A percentile compares a stretch with the other conserved stretches of the same genome.
Conservation (phyloP, 164 flowering plant genomes). For the Tetracentron sinense region DNA sequence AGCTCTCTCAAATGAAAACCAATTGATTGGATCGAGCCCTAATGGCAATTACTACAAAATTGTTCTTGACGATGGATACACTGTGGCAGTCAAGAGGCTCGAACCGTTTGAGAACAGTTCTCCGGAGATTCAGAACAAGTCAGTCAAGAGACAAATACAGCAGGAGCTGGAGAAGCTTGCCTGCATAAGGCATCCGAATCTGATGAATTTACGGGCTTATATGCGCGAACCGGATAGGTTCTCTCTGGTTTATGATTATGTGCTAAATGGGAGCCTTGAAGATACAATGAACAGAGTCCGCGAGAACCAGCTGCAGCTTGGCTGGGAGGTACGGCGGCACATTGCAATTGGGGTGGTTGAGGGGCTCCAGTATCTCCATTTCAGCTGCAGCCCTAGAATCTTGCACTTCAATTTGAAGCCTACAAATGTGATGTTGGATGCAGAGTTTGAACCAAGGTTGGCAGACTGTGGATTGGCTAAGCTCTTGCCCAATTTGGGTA, state of each 20-base stretch:
- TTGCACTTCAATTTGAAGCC: slow-evolving; percentile 81
- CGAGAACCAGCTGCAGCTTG: slow-evolving; percentile 53
- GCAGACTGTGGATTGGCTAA: slow-evolving; percentile 72
- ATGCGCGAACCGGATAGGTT: slow-evolving; percentile 57
- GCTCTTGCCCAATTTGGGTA: slow-evolving; percentile 46
- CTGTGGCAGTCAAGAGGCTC: slow-evolving; percentile 72
- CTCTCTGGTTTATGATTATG: slow-evolving; percentile 70
- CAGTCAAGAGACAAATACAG: slow-evolving; percentile 57
- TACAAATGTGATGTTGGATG: slow-evolving; percentile 78
- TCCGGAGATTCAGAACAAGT: slow-evolving; percentile 36
- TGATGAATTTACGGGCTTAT: slow-evolving; percentile 88
- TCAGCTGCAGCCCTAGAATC: slow-evolving; percentile 52
- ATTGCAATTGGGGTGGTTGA: slow-evolving; percentile 85
- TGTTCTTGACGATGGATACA: slow-evolving; percentile 67
- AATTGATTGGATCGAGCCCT: slow-evolving; percentile 60
- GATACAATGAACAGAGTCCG: slow-evolving; percentile 70
- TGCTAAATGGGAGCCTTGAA: slow-evolving; percentile 69
- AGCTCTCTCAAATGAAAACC: slow-evolving; percentile 53
- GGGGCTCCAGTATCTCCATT: slow-evolving; percentile 81
- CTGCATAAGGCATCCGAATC: slow-evolving; percentile 55
- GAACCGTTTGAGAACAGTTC: slow-evolving; percentile 45
- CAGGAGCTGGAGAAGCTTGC: slow-evolving; percentile 70
- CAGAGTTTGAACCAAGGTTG: slow-evolving; percentile 74
- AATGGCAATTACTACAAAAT: slow-evolving; percentile 66
- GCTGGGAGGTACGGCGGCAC: slow-evolving; percentile 74